phyloP scores from a whole-genome alignment of 176 grass and related monocot genomes.

The Bonia amplexicaulis region DNA sequence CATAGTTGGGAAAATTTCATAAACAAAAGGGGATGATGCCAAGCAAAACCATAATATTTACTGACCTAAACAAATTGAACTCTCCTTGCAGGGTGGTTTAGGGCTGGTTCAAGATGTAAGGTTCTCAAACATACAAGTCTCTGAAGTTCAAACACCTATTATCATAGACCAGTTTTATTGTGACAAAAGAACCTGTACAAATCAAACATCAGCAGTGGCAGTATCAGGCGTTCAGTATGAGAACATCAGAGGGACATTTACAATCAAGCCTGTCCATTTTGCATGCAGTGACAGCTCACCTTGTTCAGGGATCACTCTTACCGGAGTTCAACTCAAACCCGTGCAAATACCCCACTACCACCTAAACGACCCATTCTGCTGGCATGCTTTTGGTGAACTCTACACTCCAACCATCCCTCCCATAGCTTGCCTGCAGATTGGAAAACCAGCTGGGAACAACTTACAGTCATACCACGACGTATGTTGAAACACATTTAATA shows the following conservation, averaged over 20 bases:
- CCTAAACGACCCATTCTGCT: slow-evolving; percentile 90
- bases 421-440: slow-evolving; percentile 79
- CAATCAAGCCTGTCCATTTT: slow-evolving; percentile 82
- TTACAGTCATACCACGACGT: slow-evolving; percentile 68
- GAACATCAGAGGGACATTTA: slow-evolving; percentile 86
- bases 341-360: slow-evolving; percentile 62
- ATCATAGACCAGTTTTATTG: slow-evolving; percentile 98
- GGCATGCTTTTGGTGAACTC: slow-evolving; percentile 82
- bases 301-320: slow-evolving; percentile 88
- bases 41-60: slow-evolving; percentile 12
- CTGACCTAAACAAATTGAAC: slow-evolving; percentile 23
- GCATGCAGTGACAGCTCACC: slow-evolving; percentile 86
- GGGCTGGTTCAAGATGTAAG: slow-evolving; percentile 80
- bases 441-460: slow-evolving; percentile 84
- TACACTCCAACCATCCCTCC: slow-evolving; percentile 74
- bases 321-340: slow-evolving; percentile 64
- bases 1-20: not conserved
- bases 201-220: slow-evolving; percentile 74
- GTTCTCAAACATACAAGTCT: slow-evolving; percentile 87
- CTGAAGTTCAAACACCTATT: slow-evolving; percentile 83
- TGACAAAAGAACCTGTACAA: slow-evolving; percentile 61
- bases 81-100: slow-evolving; percentile 63
- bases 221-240: slow-evolving; percentile 82
- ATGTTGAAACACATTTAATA: slow-evolving; percentile 54
- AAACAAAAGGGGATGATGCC: not conserved